phyloP scores from a whole-genome alignment of 768 basidiomycete genomes.

The Paxillus involutus region DNA sequence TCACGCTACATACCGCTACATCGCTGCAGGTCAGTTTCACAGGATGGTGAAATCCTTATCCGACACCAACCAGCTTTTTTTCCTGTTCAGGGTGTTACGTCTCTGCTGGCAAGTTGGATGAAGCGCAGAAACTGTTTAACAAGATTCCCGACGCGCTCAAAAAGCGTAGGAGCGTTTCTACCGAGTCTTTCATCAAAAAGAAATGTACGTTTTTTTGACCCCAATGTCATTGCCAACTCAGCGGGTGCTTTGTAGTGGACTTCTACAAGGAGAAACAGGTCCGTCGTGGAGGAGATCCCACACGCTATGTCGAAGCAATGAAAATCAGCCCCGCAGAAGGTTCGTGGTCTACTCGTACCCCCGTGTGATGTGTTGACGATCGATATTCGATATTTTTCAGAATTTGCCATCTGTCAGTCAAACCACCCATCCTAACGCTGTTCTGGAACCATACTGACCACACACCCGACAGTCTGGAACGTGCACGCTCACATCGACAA shows the following conservation, averaged over 20 bases:
- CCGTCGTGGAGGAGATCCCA: conserved; percentile 51
- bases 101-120: conserved; percentile 51
- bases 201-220: conserved; percentile 48
- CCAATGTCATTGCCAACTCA: neutral
- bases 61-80: neutral
- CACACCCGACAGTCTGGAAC: conserved; percentile 65
- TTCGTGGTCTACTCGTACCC: conserved; percentile 24
- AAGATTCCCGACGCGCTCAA: conserved; percentile 58
- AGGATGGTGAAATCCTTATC: neutral
- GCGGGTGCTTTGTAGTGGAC: conserved; percentile 45
- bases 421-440: neutral
- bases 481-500: conserved; percentile 61
- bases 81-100: conserved; percentile 55
- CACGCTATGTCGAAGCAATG: conserved; percentile 51
- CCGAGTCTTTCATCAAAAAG: conserved; percentile 77
- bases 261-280: conserved; percentile 74
- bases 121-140: conserved; percentile 63
- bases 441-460: conserved; percentile 2
- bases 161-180: conserved; percentile 65
- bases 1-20: conserved; percentile 76
- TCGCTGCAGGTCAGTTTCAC: conserved; percentile 59
- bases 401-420: conserved; percentile 67
- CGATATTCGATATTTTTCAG: conserved; percentile 30
- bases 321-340: conserved; percentile 73
- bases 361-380: conserved; percentile 4